phyloP scores from a whole-genome alignment of 495 filamentous ascomycete species.

The Penicillium diatomitis region DNA sequence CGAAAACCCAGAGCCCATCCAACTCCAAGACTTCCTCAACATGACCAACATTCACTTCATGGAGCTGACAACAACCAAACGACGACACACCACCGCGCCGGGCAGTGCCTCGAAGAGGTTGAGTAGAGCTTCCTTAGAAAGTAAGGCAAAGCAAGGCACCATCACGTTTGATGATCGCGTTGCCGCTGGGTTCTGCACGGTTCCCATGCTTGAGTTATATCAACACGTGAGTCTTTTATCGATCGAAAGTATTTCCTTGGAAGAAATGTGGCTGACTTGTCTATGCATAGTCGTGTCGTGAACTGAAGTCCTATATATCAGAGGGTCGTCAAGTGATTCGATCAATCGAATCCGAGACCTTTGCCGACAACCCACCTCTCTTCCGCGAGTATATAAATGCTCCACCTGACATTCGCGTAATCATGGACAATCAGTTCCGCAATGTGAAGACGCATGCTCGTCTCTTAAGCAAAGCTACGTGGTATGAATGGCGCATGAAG shows the following conservation, averaged over 20 bases:
- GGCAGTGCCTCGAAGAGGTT: conserved; percentile 34
- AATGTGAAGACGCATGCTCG: conserved; percentile 90
- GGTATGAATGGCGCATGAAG: conserved; percentile 97
- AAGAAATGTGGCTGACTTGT: conserved; percentile 20
- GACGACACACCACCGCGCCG: conserved; percentile 72
- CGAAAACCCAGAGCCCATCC: conserved; percentile 57
- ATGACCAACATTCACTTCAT: conserved; percentile 96
- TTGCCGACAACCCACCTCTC: conserved; percentile 77
- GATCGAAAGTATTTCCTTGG: not conserved
- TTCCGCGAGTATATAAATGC: conserved; percentile 87
- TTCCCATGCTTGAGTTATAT: conserved; percentile 87
- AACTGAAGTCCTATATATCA: conserved; percentile 88
- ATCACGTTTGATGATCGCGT: conserved; percentile 62
- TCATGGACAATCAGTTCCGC: conserved; percentile 96
- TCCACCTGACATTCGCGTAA: conserved; percentile 66
- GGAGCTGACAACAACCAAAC: conserved; percentile 86
- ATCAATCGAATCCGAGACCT: conserved; percentile 79
- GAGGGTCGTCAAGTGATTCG: conserved; percentile 80
- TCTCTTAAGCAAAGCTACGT: conserved; percentile 82
- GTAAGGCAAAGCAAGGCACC: conserved; percentile 33
- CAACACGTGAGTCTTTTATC: conserved; percentile 61
- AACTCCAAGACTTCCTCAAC: conserved; percentile 86
- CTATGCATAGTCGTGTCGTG: conserved; percentile 63
- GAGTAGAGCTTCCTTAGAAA: conserved; percentile 27
- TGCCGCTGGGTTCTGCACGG: conserved; percentile 81